phyloP scores from a whole-genome alignment of 78 protist species.

The Planoprotostelium fungivorum region DNA sequence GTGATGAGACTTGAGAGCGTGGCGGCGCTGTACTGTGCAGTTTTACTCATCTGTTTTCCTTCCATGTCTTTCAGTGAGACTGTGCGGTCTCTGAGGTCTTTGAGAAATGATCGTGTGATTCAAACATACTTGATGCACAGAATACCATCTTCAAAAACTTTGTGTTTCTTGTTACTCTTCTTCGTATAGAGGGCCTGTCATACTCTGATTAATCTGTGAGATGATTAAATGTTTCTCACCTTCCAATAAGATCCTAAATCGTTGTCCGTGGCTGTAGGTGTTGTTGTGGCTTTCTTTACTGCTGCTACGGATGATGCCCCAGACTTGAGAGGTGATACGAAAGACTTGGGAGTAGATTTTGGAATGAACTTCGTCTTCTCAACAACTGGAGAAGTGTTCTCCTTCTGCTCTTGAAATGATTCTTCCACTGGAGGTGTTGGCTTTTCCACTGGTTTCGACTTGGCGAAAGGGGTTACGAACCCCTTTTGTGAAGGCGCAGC shows the following conservation, averaged over 20 bases:
- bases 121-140: background rate
- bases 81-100: background rate
- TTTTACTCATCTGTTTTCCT: background rate
- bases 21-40: background rate
- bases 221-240: background rate
- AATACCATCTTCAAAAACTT: background rate
- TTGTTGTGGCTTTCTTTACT: background rate
- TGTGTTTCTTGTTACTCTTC: background rate
- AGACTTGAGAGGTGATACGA: background rate
- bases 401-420: background rate
- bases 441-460: conserved; percentile 1
- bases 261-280: background rate
- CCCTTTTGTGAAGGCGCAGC: background rate
- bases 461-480: background rate
- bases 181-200: background rate
- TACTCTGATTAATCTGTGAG: background rate
- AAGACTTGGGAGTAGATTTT: background rate
- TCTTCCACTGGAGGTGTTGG: too few relatives aligned
- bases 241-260: background rate
- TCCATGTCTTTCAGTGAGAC: background rate
- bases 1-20: background rate
- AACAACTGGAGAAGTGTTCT: background rate
- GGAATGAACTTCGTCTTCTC: background rate
- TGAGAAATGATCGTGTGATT: background rate
- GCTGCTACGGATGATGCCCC: background rate